Evolutionary conservation across 192 early-diverging fungal genomes (phyloP), one percentile per base, ranked within the genome.

Genomic region (Backusella psychrophila): DNA sequence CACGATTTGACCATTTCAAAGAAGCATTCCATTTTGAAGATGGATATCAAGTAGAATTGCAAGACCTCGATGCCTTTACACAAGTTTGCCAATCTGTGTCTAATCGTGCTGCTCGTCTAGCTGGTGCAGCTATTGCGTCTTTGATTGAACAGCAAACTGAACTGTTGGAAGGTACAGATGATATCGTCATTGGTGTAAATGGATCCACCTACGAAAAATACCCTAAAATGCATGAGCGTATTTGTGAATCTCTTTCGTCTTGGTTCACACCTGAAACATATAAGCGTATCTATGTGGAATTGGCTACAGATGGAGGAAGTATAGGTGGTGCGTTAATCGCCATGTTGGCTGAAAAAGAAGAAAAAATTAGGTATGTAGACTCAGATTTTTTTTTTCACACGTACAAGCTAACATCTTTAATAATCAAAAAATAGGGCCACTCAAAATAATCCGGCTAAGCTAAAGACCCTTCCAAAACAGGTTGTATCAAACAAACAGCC

Each of bases 161-260:
- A 15, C 26, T 36, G 75, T 29, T 78, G 71, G 63, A 69, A 44
- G 68, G 80, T 73, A 41, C n/a, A 36, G 65, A 79, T 31, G 75
- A 86, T 73, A 85, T 91, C 74, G 94, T 94, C 6, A 92, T 98
- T 35, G 97, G 94, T 31, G 92, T 98, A 69, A 95, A 96, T 74
- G 97, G 97, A 23, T 94, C 92, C 38, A 87, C 95, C 36, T 98
- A 93, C 83, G 93, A 97, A 84, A 88, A 92, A 71, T 98, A 96
- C 81, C 93, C 95, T 11, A 87, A 91, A 80, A 96, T 94, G 84
- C 88, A 91, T 39, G 87, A 92, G 65, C 84, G 91, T 69, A 92
- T 98, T 85, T 85, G 90, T 68, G 85, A 89, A 66, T 88, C 93
- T 49, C 78, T 97, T 53, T 82, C 85, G 42, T 87, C 91, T 53